These are phyloP conservation scores for Rhizopus microsporus DNA, from an alignment of 371 early-diverging fungal species.

Conservation along the genomic window DNA sequence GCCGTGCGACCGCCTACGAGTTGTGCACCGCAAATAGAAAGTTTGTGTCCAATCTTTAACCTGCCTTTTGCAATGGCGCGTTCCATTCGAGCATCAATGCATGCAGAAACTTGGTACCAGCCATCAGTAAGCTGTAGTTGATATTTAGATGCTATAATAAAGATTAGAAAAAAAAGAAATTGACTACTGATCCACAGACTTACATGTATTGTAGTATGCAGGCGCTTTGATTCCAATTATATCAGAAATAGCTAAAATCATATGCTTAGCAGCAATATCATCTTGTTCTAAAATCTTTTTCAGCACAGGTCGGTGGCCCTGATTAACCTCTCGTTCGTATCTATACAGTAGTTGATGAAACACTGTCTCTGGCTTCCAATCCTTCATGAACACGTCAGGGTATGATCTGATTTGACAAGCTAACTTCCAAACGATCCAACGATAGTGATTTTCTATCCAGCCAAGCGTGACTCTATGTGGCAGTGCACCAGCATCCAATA, in stretches of 20 bases:
- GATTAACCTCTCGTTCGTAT: slow-evolving; percentile 74
- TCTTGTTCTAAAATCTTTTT: slow-evolving; percentile 75
- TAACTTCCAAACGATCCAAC: slow-evolving; percentile 75
- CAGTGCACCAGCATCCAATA: slow-evolving; percentile 48
- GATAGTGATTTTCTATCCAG: slow-evolving; percentile 78
- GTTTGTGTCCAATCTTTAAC: slow-evolving; percentile 66
- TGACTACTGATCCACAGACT: not conserved
- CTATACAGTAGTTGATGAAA: slow-evolving; percentile 63
- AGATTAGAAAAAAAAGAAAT: not conserved
- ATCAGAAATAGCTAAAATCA: slow-evolving; percentile 71
- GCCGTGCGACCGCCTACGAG: slow-evolving; percentile 44
- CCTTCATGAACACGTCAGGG: slow-evolving; percentile 42
- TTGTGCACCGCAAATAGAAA: slow-evolving; percentile 69
- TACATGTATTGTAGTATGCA: slow-evolving; percentile 17
- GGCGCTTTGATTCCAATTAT: slow-evolving; percentile 29
- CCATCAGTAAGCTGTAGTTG: slow-evolving; percentile 71
- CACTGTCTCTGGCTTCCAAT: slow-evolving; percentile 54
- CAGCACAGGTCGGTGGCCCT: slow-evolving; percentile 66
- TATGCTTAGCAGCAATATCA: slow-evolving; percentile 53
- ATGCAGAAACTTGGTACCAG: slow-evolving; percentile 72
- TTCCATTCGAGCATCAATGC: slow-evolving; percentile 57
- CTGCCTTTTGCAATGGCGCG: slow-evolving; percentile 42
- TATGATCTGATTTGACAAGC: slow-evolving; percentile 62
- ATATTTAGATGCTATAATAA: slow-evolving; percentile 19
- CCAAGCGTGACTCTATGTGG: slow-evolving; percentile 32